These are phyloP conservation scores for Termitomyces sp. DNA, from an alignment of 768 basidiomycete species.

Conservation along the genomic window DNA sequence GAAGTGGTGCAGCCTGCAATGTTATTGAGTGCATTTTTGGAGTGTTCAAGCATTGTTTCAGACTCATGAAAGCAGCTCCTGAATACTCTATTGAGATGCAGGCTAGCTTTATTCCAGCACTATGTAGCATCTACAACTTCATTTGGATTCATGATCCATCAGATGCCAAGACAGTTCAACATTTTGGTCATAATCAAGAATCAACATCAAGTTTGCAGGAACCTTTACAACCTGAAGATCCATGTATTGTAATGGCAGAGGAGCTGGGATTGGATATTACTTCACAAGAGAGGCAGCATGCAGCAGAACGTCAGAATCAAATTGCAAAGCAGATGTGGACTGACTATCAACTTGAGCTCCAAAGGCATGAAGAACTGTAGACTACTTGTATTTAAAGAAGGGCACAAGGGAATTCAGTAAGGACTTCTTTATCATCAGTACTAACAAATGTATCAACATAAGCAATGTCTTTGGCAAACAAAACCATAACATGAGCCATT, in stretches of 20 bases:
- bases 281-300: not conserved
- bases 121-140: not conserved
- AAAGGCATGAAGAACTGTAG: not conserved
- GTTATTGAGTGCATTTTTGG: not conserved
- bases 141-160: not conserved
- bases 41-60: not conserved
- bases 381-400: not conserved
- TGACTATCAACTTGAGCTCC: not conserved
- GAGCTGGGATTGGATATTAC: not conserved
- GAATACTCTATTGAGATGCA: not conserved
- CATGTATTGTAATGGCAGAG: not conserved
- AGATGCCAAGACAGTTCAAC: not conserved
- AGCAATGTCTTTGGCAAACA: too few relatives aligned
- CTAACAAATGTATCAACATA: too few relatives aligned
- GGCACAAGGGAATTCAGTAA: conserved; percentile 9
- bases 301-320: not conserved
- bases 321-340: not conserved
- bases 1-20: too few relatives aligned
- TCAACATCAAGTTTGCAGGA: not conserved
- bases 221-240: not conserved
- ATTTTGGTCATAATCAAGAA: not conserved
- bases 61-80: not conserved
- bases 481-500: too few relatives aligned
- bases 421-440: conserved; percentile 6
- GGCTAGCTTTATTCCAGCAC: not conserved